phyloP scores from a whole-genome alignment of 495 filamentous ascomycete genomes.

The Lichenothelia convexa region DNA sequence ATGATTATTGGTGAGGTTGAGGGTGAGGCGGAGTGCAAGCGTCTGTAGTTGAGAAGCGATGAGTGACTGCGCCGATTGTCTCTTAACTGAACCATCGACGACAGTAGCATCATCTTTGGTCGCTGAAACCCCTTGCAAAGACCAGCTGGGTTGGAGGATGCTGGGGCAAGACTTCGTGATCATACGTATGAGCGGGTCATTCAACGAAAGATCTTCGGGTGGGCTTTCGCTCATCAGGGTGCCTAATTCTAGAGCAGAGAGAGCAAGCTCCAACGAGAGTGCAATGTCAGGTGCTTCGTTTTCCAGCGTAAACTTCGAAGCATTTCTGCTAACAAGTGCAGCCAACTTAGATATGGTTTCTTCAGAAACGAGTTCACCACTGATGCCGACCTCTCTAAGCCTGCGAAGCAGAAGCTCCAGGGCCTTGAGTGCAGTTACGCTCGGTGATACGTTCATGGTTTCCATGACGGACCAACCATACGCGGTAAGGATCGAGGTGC shows the following conservation, averaged over 20 bases:
- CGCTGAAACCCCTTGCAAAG: background rate
- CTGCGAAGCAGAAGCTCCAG: conserved; percentile 41
- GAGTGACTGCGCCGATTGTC: no score
- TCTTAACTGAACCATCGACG: no score
- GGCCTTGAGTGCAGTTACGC: conserved; percentile 42
- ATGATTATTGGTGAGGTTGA: conserved; percentile 82
- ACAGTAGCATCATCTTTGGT: background rate
- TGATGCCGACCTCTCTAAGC: conserved; percentile 29
- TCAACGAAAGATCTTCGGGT: conserved; percentile 3
- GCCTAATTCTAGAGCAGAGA: conserved; percentile 1
- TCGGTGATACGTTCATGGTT: conserved; percentile 37
- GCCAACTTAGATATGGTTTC: conserved; percentile 10
- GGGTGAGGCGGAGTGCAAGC: conserved; percentile 42
- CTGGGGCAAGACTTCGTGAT: conserved; percentile 39
- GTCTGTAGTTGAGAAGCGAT: no score
- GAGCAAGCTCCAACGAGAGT: conserved; percentile 7
- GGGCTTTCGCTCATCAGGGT: conserved; percentile 2
- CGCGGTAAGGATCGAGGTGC: conserved; percentile 28
- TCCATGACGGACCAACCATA: conserved; percentile 36
- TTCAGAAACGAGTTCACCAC: conserved; percentile 31
- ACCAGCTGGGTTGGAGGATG: background rate
- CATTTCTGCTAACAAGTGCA: no score
- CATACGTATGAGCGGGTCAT: conserved; percentile 31
- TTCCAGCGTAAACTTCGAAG: conserved; percentile 17
- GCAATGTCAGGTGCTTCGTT: background rate